Conservation (phyloP, 2,329 filamentous ascomycete genomes). For the Botrytis porri region DNA sequence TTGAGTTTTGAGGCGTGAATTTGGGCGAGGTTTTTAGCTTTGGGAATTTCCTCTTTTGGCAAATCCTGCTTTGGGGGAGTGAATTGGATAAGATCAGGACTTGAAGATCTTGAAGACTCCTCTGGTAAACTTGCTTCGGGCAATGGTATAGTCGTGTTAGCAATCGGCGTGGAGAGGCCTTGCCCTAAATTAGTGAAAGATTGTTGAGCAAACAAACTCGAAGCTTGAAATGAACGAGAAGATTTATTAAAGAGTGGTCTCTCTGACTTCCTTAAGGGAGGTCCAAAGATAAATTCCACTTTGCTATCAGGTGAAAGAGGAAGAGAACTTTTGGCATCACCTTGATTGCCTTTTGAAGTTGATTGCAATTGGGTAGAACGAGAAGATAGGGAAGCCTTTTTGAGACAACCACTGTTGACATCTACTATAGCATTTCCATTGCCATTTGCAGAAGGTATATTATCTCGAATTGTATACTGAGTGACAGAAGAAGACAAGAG, state of each 20-base stretch:
- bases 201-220: neutral
- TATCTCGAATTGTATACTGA: too few relatives aligned
- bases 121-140: neutral
- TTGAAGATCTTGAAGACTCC: neutral
- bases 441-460: neutral
- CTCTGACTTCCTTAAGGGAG: neutral
- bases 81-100: constrained; percentile 10
- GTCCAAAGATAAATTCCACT: neutral
- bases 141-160: neutral
- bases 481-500: neutral
- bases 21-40: neutral
- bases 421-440: neutral
- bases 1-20: constrained; percentile 5
- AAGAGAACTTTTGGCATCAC: neutral
- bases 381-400: neutral
- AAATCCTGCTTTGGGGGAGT: neutral
- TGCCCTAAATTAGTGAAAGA: neutral
- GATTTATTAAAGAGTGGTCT: neutral
- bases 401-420: neutral
- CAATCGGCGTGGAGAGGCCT: neutral
- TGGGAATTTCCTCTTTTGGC: neutral
- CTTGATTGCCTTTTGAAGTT: neutral
- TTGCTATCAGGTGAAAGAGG: neutral
- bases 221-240: neutral
- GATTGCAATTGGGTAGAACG: neutral